These are phyloP conservation scores for Pseudonitzschia multiseries DNA, from an alignment of 108 stramenopile genomes.

Conservation along the genomic window DNA sequence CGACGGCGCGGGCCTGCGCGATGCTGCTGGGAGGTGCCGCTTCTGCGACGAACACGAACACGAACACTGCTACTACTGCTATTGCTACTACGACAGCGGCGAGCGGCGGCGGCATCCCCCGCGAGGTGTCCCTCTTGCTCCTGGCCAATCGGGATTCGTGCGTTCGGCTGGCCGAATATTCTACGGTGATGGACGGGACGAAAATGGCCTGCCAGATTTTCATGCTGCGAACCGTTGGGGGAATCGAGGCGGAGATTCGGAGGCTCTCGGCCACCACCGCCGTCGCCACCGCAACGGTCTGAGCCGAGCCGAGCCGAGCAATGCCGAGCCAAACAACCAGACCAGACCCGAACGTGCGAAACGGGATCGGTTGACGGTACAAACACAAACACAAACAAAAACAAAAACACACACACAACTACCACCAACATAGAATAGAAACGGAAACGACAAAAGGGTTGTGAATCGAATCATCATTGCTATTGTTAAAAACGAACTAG, in stretches of 20 bases:
- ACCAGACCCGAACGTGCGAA: too few species aligned
- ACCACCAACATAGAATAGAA: too few species aligned
- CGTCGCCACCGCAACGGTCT: not conserved
- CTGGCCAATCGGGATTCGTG: not conserved
- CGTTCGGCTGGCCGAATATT: constrained; percentile 7
- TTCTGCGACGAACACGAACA: too few species aligned
- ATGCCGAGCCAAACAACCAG: too few species aligned
- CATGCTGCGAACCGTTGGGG: not conserved
- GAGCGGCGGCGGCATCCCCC: not conserved
- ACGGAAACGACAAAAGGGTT: too few species aligned
- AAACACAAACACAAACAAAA: too few species aligned
- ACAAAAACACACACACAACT: too few species aligned
- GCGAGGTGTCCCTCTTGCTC: not conserved
- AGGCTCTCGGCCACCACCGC: constrained; percentile 1
- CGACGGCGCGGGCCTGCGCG: not conserved
- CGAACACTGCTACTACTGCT: too few species aligned
- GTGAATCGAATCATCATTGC: too few species aligned
- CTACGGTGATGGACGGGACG: not conserved
- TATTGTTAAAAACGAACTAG: too few species aligned
- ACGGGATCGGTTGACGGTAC: too few species aligned
- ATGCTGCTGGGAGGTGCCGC: too few species aligned
- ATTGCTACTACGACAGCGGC: not conserved
- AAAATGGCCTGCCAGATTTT: constrained; percentile 1
- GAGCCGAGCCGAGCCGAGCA: not conserved
- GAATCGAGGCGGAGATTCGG: not conserved